Evolutionary conservation across 2,329 filamentous ascomycete genomes (phyloP).

Genomic region (Diplodia corticola): DNA sequence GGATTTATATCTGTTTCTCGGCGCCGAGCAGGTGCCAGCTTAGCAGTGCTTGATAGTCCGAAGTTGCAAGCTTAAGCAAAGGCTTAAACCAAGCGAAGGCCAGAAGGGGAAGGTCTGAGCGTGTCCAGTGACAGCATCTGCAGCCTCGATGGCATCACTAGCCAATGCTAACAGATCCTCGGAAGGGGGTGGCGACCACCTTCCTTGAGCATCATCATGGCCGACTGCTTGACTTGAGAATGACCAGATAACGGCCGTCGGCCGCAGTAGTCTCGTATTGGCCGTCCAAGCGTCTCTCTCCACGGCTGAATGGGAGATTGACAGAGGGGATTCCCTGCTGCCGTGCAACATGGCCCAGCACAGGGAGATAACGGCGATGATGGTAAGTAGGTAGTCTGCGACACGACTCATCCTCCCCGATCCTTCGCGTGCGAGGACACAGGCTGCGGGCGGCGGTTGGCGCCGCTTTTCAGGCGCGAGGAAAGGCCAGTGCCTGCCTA

Average conservation of each 20-base stretch:
- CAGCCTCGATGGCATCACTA: slow-evolving; percentile 4
- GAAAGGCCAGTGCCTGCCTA: background rate
- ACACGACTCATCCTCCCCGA: background rate
- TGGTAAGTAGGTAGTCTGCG: too few species aligned
- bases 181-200: background rate
- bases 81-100: background rate
- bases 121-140: background rate
- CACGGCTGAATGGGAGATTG: background rate
- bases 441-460: background rate
- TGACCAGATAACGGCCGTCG: slow-evolving; percentile 1
- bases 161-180: too few species aligned
- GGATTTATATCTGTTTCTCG: slow-evolving; percentile 1
- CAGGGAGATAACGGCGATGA: too few species aligned
- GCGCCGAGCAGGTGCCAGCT: slow-evolving; percentile 1
- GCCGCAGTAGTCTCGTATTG: background rate
- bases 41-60: slow-evolving; percentile 2
- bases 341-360: too few species aligned
- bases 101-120: background rate
- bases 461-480: background rate
- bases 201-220: slow-evolving; percentile 7
- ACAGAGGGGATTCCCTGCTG: background rate
- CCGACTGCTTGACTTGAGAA: background rate
- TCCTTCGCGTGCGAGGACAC: background rate
- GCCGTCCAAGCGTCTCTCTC: background rate
- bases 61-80: slow-evolving; percentile 7